Evolutionary conservation across 2,329 filamentous ascomycete genomes (phyloP).

Genomic region (Apiospora kogelbergensis): DNA sequence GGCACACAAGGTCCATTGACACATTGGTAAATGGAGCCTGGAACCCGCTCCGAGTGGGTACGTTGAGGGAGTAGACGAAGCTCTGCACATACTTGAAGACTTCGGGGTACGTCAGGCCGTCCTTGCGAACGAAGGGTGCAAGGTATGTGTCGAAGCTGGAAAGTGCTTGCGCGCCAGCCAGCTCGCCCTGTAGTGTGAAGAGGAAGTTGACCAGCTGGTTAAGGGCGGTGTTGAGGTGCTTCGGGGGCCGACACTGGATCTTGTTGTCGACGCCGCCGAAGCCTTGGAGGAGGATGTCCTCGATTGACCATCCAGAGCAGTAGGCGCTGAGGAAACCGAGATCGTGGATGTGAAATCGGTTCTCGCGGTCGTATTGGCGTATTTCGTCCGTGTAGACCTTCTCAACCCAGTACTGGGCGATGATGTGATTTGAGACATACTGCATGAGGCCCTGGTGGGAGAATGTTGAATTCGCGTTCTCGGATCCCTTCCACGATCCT

Average conservation of each 20-base stretch:
- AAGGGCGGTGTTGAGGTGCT: neutral
- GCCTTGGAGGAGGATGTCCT: neutral
- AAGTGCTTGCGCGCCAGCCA: neutral
- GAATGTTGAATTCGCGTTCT: neutral
- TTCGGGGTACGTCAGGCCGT: neutral
- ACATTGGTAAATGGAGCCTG: neutral
- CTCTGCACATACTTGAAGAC: neutral
- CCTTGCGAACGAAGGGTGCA: neutral
- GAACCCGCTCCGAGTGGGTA: neutral
- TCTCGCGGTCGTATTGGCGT: constrained; percentile 1
- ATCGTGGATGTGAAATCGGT: neutral
- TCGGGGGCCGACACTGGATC: neutral
- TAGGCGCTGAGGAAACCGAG: neutral
- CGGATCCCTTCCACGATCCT: neutral
- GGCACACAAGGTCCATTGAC: neutral
- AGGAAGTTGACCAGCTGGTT: neutral
- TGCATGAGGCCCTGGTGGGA: neutral
- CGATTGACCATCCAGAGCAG: neutral
- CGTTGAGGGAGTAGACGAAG: neutral
- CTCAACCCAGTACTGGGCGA: neutral
- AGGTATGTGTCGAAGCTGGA: neutral
- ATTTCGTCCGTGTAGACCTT: neutral
- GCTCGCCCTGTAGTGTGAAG: neutral
- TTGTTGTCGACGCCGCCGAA: neutral
- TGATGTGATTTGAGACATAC: neutral